Evolutionary conservation across 345 rosid genomes (phyloP), one percentile per base, ranked within the genome.

Genomic region (Citrus unshiu): DNA sequence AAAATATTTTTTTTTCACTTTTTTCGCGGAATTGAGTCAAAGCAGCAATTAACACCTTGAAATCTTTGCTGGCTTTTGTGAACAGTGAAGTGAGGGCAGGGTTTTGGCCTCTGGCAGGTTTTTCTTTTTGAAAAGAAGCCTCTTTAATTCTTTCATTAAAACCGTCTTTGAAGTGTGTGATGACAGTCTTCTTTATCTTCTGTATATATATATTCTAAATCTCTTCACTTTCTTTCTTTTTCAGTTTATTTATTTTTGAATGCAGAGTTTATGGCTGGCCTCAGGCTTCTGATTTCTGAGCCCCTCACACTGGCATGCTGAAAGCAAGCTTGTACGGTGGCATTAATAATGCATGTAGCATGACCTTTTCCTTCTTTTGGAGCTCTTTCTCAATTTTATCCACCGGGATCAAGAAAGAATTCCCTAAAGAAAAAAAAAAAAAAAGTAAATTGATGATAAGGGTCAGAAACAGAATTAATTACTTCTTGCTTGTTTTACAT

Each of bases 151-250:
- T 58, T 57, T 40, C 79, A 39, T 78, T 43, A 43, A 74, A 43
- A 57, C 51, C 19, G 30, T 68, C 72, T 65, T 78, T 84, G 76
- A 69, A 77, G 39, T 30, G n/a, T 72, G 81, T 63, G 75, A 64
- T 37, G 35, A 18, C 68, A 65, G 70, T 30, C 61, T 40, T 39
- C 68, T 40, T 65, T 13, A 37, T 5, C 78, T 46, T 46, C 4
- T 34, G 1, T 6, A 35, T 34, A 5, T 5, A 32, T 32, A 32
- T 32, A 32, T 32, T 3, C n/a, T 32, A 21, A 34, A 1, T 9
- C 8, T 18, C 27, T n/a, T 49, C 10, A 10, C 68, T 18, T 49
- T 35, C 30, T 35, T 54, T 2, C 24, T 56, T 34, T 43, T 54
- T 54, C 18, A 66, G 70, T 29, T 27, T 5, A 35, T 35, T 35